Conservation (phyloP, 1,284 basidiomycete species). For the Tremellales sp. region DNA sequence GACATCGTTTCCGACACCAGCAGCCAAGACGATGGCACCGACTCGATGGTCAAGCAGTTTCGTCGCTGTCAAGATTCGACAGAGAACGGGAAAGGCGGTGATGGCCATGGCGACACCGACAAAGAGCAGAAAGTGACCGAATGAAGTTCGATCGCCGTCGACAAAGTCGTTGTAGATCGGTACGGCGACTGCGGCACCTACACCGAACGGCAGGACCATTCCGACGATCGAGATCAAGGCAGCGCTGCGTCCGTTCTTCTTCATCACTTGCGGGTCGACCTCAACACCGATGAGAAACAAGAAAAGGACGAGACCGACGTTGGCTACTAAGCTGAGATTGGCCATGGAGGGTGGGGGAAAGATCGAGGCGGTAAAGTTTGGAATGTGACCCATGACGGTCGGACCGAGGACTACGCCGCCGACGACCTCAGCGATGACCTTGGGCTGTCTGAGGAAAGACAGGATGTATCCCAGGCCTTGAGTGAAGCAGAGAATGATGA, state of each 20-base stretch:
- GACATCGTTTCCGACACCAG: constrained; percentile 86
- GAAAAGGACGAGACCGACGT: constrained; percentile 87
- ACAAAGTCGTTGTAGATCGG: constrained; percentile 78
- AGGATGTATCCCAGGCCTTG: constrained; percentile 65
- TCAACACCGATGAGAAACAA: constrained; percentile 90
- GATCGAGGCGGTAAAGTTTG: constrained; percentile 73
- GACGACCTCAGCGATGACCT: constrained; percentile 83
- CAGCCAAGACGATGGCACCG: constrained; percentile 86
- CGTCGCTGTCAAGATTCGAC: constrained; percentile 60
- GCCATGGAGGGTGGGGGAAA: constrained; percentile 70
- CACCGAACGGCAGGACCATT: constrained; percentile 71
- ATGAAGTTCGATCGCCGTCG: constrained; percentile 56
- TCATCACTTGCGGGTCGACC: constrained; percentile 75
- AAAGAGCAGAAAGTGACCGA: constrained; percentile 90
- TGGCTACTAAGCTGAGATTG: constrained; percentile 83
- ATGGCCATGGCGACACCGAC: constrained; percentile 85
- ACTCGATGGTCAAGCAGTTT: constrained; percentile 85
- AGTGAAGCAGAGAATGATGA: constrained; percentile 68
- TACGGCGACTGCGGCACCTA: constrained; percentile 76
- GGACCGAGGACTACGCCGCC: constrained; percentile 76
- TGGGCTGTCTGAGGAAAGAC: constrained; percentile 68
- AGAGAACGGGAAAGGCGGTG: constrained; percentile 89
- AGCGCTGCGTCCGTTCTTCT: constrained; percentile 66
- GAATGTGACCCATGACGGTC: constrained; percentile 64
- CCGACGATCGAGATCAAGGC: constrained; percentile 59